These are phyloP conservation scores for Bathelium albidoporum DNA, from an alignment of 495 filamentous ascomycete genomes.

Conservation along the genomic window DNA sequence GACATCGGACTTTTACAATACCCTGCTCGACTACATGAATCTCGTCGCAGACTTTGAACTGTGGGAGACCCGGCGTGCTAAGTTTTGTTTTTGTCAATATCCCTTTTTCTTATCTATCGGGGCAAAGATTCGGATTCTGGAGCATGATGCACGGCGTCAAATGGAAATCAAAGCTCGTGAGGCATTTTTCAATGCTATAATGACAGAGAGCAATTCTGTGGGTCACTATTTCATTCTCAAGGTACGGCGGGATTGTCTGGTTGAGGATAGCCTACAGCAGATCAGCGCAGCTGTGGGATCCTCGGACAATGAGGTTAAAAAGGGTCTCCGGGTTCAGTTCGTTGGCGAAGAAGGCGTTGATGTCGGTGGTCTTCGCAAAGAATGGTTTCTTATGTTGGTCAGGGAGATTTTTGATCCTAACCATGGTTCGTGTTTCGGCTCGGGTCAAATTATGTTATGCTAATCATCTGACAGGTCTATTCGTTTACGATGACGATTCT, in stretches of 20 bases:
- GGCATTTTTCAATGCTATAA: conserved; percentile 83
- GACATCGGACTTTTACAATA: conserved; percentile 80
- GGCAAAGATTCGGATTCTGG: conserved; percentile 86
- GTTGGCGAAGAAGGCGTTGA: conserved; percentile 85
- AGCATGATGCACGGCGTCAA: conserved; percentile 81
- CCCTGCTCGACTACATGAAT: conserved; percentile 73
- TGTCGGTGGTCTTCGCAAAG: conserved; percentile 83
- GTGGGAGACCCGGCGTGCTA: conserved; percentile 68
- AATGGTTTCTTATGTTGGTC: conserved; percentile 90
- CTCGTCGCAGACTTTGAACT: conserved; percentile 79
- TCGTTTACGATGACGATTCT: conserved; percentile 91
- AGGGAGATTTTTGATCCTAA: conserved; percentile 87
- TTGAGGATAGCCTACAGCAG: conserved; percentile 78
- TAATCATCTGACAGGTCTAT: conserved; percentile 50
- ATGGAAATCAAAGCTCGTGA: conserved; percentile 87
- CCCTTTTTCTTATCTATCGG: conserved; percentile 91
- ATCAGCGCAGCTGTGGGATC: conserved; percentile 82
- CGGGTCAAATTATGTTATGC: background rate
- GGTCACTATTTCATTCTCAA: conserved; percentile 66
- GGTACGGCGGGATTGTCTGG: conserved; percentile 76
- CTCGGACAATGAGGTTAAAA: conserved; percentile 83
- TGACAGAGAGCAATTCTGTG: conserved; percentile 60
- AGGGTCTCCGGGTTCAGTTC: conserved; percentile 81
- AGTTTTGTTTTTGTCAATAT: conserved; percentile 88
- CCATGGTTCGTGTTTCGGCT: conserved; percentile 52